Evolutionary conservation across 805 yeast genomes (phyloP).

Genomic region (Pichia heedii): DNA sequence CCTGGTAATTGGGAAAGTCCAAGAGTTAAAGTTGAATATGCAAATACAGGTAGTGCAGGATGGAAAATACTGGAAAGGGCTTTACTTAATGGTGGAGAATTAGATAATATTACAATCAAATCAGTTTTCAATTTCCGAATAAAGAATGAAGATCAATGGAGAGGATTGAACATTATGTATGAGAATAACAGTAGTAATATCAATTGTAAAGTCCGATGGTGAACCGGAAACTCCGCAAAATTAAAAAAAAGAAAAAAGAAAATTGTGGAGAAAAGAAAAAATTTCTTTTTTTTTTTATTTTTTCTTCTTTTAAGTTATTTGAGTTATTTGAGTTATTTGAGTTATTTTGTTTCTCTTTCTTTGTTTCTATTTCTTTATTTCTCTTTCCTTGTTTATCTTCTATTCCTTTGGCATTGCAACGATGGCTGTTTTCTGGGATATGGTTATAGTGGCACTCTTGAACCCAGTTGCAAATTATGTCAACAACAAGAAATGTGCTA

Average conservation of each 20-base stretch:
- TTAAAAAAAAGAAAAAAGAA: background rate
- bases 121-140: slow-evolving; percentile 35
- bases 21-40: slow-evolving; percentile 39
- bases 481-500: slow-evolving; percentile 12
- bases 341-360: background rate
- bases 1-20: slow-evolving; percentile 47
- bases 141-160: slow-evolving; percentile 26
- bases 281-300: no score
- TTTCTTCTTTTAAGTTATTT: background rate
- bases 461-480: slow-evolving; percentile 11
- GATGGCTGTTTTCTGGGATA: slow-evolving; percentile 12
- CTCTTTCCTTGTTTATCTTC: background rate
- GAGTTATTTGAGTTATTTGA: background rate
- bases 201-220: slow-evolving; percentile 6
- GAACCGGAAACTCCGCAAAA: background rate
- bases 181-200: slow-evolving; percentile 8
- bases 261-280: no score
- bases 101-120: slow-evolving; percentile 29
- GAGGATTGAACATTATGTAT: slow-evolving; percentile 32
- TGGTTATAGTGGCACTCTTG: slow-evolving; percentile 12
- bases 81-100: slow-evolving; percentile 39
- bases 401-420: background rate
- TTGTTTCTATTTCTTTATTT: background rate
- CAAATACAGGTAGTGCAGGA: slow-evolving; percentile 33
- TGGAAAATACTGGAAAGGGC: slow-evolving; percentile 42